Evolutionary conservation across 2,329 filamentous ascomycete species (phyloP).

Genomic region (Hypomyces perniciosus): DNA sequence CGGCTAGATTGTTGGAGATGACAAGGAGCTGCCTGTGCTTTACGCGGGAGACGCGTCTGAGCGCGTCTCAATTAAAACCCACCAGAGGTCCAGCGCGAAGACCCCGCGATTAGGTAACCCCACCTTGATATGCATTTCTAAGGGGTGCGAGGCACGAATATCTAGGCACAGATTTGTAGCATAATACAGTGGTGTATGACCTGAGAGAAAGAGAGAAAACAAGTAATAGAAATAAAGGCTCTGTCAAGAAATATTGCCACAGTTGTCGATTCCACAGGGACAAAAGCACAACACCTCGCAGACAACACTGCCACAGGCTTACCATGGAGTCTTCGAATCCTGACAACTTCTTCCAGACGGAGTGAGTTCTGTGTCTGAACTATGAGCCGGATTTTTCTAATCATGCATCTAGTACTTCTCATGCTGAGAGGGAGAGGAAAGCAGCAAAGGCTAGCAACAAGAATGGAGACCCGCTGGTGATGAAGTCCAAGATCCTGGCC

Average conservation of each 20-base stretch:
- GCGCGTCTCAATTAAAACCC: slow-evolving; percentile 35
- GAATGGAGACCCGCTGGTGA: slow-evolving; percentile 70
- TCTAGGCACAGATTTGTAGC: no score
- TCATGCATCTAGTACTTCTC: slow-evolving; percentile 2
- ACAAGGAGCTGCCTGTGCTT: neutral
- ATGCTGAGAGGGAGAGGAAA: slow-evolving; percentile 41
- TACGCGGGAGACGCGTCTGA: slow-evolving; percentile 31
- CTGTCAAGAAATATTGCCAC: no score
- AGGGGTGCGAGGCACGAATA: neutral
- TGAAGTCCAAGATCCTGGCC: slow-evolving; percentile 83
- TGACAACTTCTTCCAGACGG: slow-evolving; percentile 87
- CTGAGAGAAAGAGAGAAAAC: no score
- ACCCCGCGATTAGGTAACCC: slow-evolving; percentile 21
- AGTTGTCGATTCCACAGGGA: no score
- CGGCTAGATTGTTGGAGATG: neutral
- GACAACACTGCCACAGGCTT: neutral
- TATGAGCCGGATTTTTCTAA: neutral
- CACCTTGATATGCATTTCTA: neutral
- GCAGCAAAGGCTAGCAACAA: slow-evolving; percentile 68
- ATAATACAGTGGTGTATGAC: no score
- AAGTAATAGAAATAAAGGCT: no score
- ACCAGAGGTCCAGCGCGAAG: slow-evolving; percentile 17
- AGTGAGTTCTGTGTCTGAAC: slow-evolving; percentile 50
- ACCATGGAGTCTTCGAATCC: slow-evolving; percentile 67
- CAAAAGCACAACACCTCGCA: neutral